phyloP scores from a whole-genome alignment of 768 basidiomycete genomes.

The Leccinum olivaceopallidum region DNA sequence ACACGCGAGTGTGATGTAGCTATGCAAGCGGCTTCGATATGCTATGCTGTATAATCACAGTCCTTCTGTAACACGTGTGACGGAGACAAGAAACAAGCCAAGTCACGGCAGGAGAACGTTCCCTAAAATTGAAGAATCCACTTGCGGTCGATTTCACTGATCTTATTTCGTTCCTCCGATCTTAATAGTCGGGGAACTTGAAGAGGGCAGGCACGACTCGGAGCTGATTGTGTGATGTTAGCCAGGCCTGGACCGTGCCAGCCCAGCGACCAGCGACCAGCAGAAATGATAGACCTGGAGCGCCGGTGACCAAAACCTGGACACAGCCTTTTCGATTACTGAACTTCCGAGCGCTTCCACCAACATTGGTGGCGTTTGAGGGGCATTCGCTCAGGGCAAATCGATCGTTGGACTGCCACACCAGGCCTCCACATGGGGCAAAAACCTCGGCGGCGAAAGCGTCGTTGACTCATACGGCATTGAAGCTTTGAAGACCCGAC shows the following conservation, averaged over 20 bases:
- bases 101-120: neutral
- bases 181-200: neutral
- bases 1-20: neutral
- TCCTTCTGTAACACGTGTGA: neutral
- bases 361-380: neutral
- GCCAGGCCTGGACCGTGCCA: neutral
- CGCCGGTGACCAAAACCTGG: neutral
- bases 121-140: neutral
- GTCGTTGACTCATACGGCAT: neutral
- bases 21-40: constrained; percentile 3
- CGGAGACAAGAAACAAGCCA: neutral
- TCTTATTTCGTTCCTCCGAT: neutral
- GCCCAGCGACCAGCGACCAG: neutral
- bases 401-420: neutral
- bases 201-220: neutral
- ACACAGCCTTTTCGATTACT: neutral
- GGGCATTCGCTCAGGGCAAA: neutral
- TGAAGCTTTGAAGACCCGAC: neutral
- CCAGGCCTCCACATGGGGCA: neutral
- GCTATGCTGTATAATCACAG: neutral
- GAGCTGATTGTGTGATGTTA: neutral
- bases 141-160: neutral
- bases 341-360: neutral
- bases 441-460: neutral
- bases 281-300: neutral